Evolutionary conservation across 495 filamentous ascomycete species (phyloP), one percentile per base, ranked within the genome.

Genomic region (Tuber microsphaerosporum): DNA sequence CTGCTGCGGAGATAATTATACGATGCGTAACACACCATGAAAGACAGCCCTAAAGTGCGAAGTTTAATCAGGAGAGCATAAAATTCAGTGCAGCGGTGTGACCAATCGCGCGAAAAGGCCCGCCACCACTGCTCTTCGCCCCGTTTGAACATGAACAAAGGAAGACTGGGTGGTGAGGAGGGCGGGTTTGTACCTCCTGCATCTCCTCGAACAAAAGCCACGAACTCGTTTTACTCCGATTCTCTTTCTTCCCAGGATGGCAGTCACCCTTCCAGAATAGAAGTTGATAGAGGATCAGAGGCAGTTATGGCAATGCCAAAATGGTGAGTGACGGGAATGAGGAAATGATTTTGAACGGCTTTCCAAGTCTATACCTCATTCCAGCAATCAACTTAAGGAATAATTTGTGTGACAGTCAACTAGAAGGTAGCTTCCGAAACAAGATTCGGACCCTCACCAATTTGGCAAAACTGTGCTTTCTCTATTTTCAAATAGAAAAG

Each of bases 11-110:
- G 69, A 56, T 42, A 31, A 41, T 45, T 65, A 34, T 17, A 56
- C 20, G 56, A 65, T 31, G 43, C 41, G 45, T 70, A 43, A 34
- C 68, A 51, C 73, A n/a, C 44, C 44, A 17, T 51, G 65, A 45
- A 61, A 61, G 51, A 75, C 71, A 79, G 77, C 76, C 76, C 72
- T 79, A 79, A 78, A 72, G 37, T 77, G 65, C 69, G 39, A 75
- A 71, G 43, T 56, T 20, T 72, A 70, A 70, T 76, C 45, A 73
- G 65, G 70, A 43, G 31, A 51, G 44, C 10, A 41, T 61, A n/a
- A 65, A 71, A 70, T 71, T 71, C 69, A 34, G 48, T 42, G 69
- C 70, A 71, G 45, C 19, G 4, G 39, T 70, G 45, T 46, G 72
- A 39, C 20, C 74, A 56, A 72, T 71, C 22, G 34, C n/a, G 73